Evolutionary conservation across 805 yeast species (phyloP).

Genomic region (Yarrowia sp.): DNA sequence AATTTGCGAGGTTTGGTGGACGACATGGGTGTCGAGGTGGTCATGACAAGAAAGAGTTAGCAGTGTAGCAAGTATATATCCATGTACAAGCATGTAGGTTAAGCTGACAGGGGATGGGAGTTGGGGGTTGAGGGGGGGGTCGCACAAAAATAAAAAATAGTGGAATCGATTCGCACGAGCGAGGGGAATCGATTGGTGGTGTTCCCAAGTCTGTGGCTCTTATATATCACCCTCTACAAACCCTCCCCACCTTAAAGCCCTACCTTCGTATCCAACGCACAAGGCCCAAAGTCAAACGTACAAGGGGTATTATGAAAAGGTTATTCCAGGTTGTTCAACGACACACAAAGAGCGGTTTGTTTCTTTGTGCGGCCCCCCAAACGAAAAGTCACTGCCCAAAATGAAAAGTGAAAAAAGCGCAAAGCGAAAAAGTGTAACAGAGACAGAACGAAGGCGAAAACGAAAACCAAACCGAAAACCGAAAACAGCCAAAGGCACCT

Average conservation of each 20-base stretch:
- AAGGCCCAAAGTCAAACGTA: constrained; percentile 13
- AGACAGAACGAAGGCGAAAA: background rate
- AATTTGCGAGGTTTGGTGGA: constrained; percentile 35
- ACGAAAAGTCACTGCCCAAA: background rate
- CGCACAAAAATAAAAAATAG: background rate
- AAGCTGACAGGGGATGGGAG: constrained; percentile 4
- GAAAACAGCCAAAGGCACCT: background rate
- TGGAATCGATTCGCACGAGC: background rate
- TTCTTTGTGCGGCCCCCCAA: background rate
- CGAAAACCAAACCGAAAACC: background rate
- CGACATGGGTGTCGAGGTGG: constrained; percentile 2
- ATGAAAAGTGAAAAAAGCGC: background rate
- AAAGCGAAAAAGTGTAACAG: background rate
- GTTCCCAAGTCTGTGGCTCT: background rate
- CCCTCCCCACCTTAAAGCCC: constrained; percentile 16
- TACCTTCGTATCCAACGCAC: constrained; percentile 27
- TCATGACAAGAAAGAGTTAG: constrained; percentile 14
- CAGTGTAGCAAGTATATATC: constrained; percentile 22
- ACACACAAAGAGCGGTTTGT: constrained; percentile 13
- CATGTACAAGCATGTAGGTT: constrained; percentile 22
- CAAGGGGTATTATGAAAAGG: constrained; percentile 23
- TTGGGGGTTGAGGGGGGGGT: background rate
- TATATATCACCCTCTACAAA: background rate
- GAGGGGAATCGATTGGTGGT: background rate
- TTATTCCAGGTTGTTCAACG: background rate